Evolutionary conservation across 2,329 filamentous ascomycete genomes (phyloP).

Genomic region (Arthrobotrys megalospora): DNA sequence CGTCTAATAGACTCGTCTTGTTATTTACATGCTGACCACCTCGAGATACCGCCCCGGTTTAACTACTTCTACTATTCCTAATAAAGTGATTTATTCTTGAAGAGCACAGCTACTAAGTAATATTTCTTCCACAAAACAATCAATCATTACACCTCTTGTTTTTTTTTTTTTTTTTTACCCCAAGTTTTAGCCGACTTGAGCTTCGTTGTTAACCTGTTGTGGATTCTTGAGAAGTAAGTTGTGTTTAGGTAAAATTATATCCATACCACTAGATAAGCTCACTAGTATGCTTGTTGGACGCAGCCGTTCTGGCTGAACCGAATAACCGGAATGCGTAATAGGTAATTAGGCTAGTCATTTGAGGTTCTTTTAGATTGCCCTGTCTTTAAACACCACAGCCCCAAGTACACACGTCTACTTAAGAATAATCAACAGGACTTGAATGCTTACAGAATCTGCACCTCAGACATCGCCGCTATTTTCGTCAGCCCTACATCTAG

Average conservation of each 20-base stretch:
- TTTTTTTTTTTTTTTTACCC: background rate
- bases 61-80: background rate
- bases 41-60: background rate
- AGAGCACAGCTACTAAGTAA: background rate
- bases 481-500: background rate
- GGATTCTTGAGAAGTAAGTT: background rate
- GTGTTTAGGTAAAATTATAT: background rate
- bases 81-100: background rate
- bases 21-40: background rate
- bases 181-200: slow-evolving; percentile 5
- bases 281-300: background rate
- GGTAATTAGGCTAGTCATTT: slow-evolving; percentile 35
- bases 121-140: background rate
- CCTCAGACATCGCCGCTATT: background rate
- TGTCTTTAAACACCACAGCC: background rate
- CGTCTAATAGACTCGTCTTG: slow-evolving; percentile 8
- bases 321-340: slow-evolving; percentile 34
- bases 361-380: background rate
- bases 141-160: background rate
- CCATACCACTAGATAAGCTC: background rate
- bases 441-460: background rate
- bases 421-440: background rate
- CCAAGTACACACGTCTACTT: background rate
- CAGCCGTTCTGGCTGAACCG: slow-evolving; percentile 56
- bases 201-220: slow-evolving; percentile 1